phyloP scores from a whole-genome alignment of 495 filamentous ascomycete genomes.

The Lasiosphaeris hirsuta region DNA sequence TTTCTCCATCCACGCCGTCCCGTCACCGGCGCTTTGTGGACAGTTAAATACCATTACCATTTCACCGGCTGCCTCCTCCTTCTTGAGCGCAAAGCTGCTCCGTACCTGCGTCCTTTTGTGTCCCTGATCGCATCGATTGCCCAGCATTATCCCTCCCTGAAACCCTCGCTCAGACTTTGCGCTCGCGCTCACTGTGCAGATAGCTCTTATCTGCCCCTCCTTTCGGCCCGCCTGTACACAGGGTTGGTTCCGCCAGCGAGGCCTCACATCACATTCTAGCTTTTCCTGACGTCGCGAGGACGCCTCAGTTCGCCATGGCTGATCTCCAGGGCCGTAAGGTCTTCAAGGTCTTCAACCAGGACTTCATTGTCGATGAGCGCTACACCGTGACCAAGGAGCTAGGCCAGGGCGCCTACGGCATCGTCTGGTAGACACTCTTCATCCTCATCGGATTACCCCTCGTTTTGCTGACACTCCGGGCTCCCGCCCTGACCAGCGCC shows the following conservation, averaged over 20 bases:
- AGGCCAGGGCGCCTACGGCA: constrained; percentile 96
- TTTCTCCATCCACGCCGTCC: constrained; percentile 10
- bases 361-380: constrained; percentile 96
- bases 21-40: background rate
- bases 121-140: background rate
- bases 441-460: background rate
- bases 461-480: constrained; percentile 15
- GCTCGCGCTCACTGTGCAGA: background rate
- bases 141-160: background rate
- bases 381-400: constrained; percentile 99
- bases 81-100: too few species aligned
- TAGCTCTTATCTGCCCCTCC: background rate
- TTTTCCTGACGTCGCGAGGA: background rate
- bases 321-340: constrained; percentile 84
- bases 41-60: too few species aligned
- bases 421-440: constrained; percentile 76
- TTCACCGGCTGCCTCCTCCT: too few species aligned
- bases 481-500: constrained; percentile 55
- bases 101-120: too few species aligned
- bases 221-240: background rate
- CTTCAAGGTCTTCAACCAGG: constrained; percentile 99
- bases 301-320: constrained; percentile 50
- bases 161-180: background rate
- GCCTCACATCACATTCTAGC: background rate
- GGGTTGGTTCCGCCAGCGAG: too few species aligned